Percentiles rank a stretch among this genome's conserved stretches.
phyloP scores from a whole-genome alignment of 2,329 filamentous ascomycete species.

The Microsporum canis region DNA sequence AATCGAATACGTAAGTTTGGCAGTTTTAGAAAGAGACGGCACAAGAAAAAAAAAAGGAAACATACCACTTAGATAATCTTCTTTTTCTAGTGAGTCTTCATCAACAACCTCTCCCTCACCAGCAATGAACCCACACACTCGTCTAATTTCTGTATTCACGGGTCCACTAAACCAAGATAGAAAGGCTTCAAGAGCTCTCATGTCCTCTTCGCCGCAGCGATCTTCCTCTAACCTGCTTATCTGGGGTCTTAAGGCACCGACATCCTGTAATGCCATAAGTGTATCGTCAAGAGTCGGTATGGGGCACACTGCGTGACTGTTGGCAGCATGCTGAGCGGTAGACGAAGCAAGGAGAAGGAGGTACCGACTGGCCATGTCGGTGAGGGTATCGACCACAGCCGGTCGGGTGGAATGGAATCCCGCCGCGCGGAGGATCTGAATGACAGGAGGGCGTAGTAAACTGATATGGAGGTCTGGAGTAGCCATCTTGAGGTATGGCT shows the following conservation, averaged over 20 bases:
- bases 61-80: constrained; percentile 59
- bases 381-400: constrained; percentile 74
- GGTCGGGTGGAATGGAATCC: constrained; percentile 77
- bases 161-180: constrained; percentile 65
- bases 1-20: not conserved
- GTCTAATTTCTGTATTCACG: constrained; percentile 65
- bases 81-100: constrained; percentile 44
- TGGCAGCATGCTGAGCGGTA: constrained; percentile 58
- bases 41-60: constrained; percentile 6
- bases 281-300: constrained; percentile 63
- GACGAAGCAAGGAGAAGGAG: constrained; percentile 61
- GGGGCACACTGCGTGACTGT: constrained; percentile 54
- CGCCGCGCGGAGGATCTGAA: constrained; percentile 83
- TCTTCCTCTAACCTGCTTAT: constrained; percentile 56
- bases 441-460: constrained; percentile 71
- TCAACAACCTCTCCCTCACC: constrained; percentile 42
- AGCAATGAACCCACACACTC: constrained; percentile 64
- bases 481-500: constrained; percentile 6
- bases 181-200: constrained; percentile 65
- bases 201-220: constrained; percentile 62
- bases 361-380: constrained; percentile 75
- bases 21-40: constrained; percentile 5
- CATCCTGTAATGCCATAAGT: constrained; percentile 72
- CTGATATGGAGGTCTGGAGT: constrained; percentile 53
- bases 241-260: constrained; percentile 61